A percentile compares a stretch with the other conserved stretches of the same genome.
Conservation (phyloP, 129 eudicot genomes). For the Centaurea solstitialis region DNA sequence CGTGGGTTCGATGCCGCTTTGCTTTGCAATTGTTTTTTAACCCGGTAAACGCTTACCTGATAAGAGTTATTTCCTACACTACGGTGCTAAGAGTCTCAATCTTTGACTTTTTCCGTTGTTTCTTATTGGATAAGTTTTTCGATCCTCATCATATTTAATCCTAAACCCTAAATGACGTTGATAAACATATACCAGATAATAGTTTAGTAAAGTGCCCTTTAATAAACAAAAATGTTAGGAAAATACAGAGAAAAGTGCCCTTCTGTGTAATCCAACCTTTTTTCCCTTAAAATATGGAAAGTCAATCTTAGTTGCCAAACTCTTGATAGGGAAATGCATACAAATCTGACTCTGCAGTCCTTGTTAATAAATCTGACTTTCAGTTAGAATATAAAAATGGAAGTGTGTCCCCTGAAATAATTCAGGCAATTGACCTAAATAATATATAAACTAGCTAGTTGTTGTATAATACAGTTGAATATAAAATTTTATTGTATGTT, state of each 20-base stretch:
- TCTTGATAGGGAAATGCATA: conserved; percentile 11
- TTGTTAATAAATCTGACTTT: conserved; percentile 8
- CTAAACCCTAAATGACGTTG: too few species aligned
- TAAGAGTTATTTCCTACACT: too few species aligned
- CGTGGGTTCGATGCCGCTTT: too few species aligned
- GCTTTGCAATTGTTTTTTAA: too few species aligned
- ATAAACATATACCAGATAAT: too few species aligned
- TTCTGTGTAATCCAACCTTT: conserved; percentile 19
- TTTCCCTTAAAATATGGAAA: neutral
- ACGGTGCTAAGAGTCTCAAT: too few species aligned
- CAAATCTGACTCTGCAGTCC: conserved; percentile 51
- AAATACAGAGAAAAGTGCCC: conserved; percentile 4
- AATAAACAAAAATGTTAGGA: neutral
- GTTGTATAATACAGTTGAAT: neutral
- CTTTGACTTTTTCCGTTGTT: too few species aligned
- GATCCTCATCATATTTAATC: too few species aligned
- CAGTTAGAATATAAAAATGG: conserved; percentile 10
- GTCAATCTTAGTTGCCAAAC: conserved; percentile 29
- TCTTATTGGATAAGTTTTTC: too few species aligned
- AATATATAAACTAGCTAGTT: neutral
- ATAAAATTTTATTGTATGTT: neutral
- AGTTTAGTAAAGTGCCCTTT: neutral
- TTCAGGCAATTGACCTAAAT: neutral
- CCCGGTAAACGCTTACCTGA: too few species aligned
- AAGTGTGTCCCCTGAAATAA: neutral